Percentiles rank a stretch among this genome's conserved stretches.
Conservation (phyloP, 495 filamentous ascomycete genomes). For the Xylaria palmicola region DNA sequence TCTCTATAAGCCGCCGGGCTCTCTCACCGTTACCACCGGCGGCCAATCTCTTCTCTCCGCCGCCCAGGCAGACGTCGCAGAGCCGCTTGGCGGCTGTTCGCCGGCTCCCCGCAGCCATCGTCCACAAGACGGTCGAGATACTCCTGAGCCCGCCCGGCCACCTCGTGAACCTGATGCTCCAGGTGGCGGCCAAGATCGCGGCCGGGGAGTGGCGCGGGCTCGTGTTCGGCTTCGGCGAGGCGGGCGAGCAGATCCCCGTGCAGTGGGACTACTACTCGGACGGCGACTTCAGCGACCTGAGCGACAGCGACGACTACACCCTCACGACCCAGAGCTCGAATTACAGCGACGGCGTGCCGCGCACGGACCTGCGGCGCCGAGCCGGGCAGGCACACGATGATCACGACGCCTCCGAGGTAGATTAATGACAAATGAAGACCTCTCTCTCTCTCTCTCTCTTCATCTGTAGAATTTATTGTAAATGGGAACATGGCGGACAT, state of each 20-base stretch:
- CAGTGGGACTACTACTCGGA: conserved; percentile 57
- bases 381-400: neutral
- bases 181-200: conserved; percentile 72
- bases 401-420: neutral
- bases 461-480: neutral
- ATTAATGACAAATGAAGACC: neutral
- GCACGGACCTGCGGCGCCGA: neutral
- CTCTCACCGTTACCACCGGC: conserved; percentile 70
- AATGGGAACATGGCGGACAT: neutral
- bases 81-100: conserved; percentile 41
- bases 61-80: conserved; percentile 27
- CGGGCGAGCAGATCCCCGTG: conserved; percentile 51
- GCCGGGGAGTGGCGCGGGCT: conserved; percentile 59
- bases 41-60: conserved; percentile 63
- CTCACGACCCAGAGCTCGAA: neutral
- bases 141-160: conserved; percentile 73
- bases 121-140: conserved; percentile 73
- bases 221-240: conserved; percentile 47
- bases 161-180: conserved; percentile 73
- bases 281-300: conserved; percentile 38
- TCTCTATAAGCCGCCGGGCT: conserved; percentile 56
- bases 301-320: conserved; percentile 20
- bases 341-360: neutral
- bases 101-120: conserved; percentile 63
- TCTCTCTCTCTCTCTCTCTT: too few species aligned